Conservation (phyloP, 495 filamentous ascomycete genomes). For the Lepraria neglecta region DNA sequence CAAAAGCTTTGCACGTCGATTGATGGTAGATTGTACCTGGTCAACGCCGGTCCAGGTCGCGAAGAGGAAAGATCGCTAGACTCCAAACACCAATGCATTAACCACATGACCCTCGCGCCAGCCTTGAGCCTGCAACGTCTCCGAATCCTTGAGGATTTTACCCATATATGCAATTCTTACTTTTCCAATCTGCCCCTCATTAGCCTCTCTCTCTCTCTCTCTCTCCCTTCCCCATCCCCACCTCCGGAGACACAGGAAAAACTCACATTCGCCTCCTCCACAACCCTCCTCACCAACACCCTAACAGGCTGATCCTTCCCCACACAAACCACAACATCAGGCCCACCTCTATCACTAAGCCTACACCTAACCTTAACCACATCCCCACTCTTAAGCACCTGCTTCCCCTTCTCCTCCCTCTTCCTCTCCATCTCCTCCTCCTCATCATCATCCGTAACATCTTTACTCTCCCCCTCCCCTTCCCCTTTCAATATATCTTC, state of each 20-base stretch:
- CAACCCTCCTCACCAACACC: slow-evolving; percentile 54
- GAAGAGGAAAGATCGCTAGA: slow-evolving; percentile 16
- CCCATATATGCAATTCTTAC: slow-evolving; percentile 74
- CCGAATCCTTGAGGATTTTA: slow-evolving; percentile 62
- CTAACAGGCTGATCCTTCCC: slow-evolving; percentile 57
- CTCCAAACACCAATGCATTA: slow-evolving; percentile 66
- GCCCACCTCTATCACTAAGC: slow-evolving; percentile 61
- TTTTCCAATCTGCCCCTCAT: slow-evolving; percentile 36
- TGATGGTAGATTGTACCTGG: background rate
- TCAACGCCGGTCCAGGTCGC: background rate
- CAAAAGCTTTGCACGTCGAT: background rate
- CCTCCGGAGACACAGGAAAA: background rate
- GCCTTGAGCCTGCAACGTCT: slow-evolving; percentile 57
- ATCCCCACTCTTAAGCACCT: slow-evolving; percentile 39
- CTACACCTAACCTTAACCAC: slow-evolving; percentile 55
- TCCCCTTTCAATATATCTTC: slow-evolving; percentile 20
- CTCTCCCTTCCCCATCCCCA: background rate
- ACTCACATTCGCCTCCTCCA: slow-evolving; percentile 60
- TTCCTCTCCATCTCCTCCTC: slow-evolving; percentile 52
- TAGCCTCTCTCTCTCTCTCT: slow-evolving; percentile 23
- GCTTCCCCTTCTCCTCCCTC: slow-evolving; percentile 61
- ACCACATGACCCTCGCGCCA: slow-evolving; percentile 72
- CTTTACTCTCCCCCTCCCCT: slow-evolving; percentile 31
- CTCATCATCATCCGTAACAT: slow-evolving; percentile 44
- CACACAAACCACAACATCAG: slow-evolving; percentile 57